These are phyloP conservation scores for Graphilbum fragrans DNA, from an alignment of 2,329 filamentous ascomycete genomes.

Conservation along the genomic window DNA sequence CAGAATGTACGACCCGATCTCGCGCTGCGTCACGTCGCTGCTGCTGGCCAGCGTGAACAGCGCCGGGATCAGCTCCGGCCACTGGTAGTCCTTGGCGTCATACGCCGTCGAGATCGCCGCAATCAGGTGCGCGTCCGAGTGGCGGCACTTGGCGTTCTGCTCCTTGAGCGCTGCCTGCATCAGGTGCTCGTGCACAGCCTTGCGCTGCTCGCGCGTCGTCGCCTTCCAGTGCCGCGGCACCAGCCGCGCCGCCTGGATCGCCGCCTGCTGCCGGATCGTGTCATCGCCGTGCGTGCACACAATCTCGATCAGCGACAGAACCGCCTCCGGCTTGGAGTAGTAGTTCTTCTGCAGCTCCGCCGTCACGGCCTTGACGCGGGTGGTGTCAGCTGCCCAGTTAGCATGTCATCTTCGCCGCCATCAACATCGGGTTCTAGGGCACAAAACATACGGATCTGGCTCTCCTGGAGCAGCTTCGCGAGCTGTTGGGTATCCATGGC, in stretches of 20 bases:
- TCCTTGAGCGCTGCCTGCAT: conserved; percentile 77
- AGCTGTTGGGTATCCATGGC: conserved; percentile 76
- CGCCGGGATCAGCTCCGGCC: conserved; percentile 67
- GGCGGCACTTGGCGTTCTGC: conserved; percentile 61
- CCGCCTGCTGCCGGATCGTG: conserved; percentile 75
- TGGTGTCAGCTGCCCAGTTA: conserved; percentile 60
- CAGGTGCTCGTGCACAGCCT: conserved; percentile 67
- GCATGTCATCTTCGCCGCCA: background rate
- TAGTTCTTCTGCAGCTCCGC: conserved; percentile 85
- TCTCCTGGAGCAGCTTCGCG: conserved; percentile 73
- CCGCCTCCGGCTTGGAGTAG: conserved; percentile 74
- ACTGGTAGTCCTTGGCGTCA: conserved; percentile 79
- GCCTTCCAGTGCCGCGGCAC: conserved; percentile 77
- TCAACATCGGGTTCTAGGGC: conserved; percentile 12
- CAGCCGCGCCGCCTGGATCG: conserved; percentile 77
- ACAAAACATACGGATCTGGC: conserved; percentile 66
- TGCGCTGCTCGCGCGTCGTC: conserved; percentile 64
- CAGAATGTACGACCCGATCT: conserved; percentile 86
- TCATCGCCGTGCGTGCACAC: conserved; percentile 64
- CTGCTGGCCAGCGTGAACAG: conserved; percentile 71
- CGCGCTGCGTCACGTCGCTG: conserved; percentile 64
- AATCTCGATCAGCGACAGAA: conserved; percentile 79
- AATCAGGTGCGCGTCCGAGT: conserved; percentile 79
- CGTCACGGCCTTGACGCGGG: conserved; percentile 81
- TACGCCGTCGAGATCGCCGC: conserved; percentile 66